Conservation (phyloP, 345 rosid species). For the Eucalyptus cloeziana region DNA sequence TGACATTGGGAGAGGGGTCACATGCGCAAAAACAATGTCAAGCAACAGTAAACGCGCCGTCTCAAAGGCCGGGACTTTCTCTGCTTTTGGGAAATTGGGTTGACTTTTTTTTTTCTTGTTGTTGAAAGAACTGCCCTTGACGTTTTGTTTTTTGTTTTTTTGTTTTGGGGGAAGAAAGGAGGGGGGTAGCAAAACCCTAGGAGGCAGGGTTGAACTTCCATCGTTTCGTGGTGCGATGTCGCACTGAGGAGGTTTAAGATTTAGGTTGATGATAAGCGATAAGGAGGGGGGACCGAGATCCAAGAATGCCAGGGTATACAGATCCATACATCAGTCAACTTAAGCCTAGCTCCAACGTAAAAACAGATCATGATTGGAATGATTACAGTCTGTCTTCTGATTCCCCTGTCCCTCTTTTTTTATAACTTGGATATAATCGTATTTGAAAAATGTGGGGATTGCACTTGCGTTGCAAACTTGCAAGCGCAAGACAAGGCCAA, state of each 20-base stretch:
- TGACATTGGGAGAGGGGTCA: not conserved
- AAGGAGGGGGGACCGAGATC: not conserved
- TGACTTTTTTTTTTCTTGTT: not conserved
- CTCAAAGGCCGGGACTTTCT: not conserved
- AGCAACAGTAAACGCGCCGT: not conserved
- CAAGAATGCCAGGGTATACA: not conserved
- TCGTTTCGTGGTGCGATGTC: not conserved
- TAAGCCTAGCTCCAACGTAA: not conserved
- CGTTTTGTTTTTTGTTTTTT: not conserved
- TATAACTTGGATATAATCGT: not conserved
- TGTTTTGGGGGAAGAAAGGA: fast-evolving
- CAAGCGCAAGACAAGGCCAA: not conserved
- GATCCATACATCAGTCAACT: not conserved
- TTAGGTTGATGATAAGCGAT: not conserved
- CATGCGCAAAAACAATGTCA: not conserved
- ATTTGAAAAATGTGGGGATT: not conserved
- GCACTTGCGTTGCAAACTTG: not conserved
- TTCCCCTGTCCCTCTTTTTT: not conserved
- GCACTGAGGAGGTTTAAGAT: not conserved
- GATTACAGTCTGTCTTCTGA: not conserved
- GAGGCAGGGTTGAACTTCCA: not conserved
- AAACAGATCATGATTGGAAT: not conserved
- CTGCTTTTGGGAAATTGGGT: not conserved
- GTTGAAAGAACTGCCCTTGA: not conserved
- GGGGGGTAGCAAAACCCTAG: not conserved